Percentiles rank a stretch among this genome's conserved stretches.
Evolutionary conservation across 768 basidiomycete species (phyloP).

Genomic region (Mycena vulgaris): DNA sequence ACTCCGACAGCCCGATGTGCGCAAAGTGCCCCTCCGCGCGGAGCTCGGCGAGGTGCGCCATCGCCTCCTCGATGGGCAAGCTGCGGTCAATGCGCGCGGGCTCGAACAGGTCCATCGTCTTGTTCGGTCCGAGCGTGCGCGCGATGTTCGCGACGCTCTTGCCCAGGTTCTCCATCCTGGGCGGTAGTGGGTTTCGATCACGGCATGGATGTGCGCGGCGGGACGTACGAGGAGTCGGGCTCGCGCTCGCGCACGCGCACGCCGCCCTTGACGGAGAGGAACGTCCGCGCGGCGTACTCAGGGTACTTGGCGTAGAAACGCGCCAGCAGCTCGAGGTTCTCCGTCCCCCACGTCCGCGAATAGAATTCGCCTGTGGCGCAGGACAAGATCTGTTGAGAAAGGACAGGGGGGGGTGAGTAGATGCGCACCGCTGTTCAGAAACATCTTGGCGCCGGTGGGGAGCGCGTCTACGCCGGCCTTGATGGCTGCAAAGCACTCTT

Average conservation of each 20-base stretch:
- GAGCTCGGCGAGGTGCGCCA: constrained; percentile 59
- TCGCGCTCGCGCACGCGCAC: neutral
- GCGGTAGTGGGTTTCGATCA: no score
- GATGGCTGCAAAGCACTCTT: constrained; percentile 74
- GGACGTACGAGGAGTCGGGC: constrained; percentile 34
- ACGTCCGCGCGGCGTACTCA: constrained; percentile 51
- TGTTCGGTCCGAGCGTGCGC: constrained; percentile 62
- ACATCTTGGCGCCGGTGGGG: constrained; percentile 61
- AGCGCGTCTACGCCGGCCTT: constrained; percentile 64
- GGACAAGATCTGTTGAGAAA: neutral
- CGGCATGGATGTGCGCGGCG: neutral
- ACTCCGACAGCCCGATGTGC: constrained; percentile 74
- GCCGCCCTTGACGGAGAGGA: constrained; percentile 53
- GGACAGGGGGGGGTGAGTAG: no score
- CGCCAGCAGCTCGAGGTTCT: constrained; percentile 59
- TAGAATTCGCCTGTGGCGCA: constrained; percentile 28
- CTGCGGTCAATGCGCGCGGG: constrained; percentile 62
- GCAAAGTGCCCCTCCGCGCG: constrained; percentile 70
- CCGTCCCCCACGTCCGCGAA: neutral
- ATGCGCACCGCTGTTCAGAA: constrained; percentile 38
- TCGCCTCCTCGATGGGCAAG: constrained; percentile 62
- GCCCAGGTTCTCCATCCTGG: constrained; percentile 26
- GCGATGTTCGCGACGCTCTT: constrained; percentile 62
- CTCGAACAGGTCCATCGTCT: constrained; percentile 75
- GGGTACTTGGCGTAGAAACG: constrained; percentile 65